A percentile compares a stretch with the other conserved stretches of the same genome.
Conservation (phyloP, 2,329 filamentous ascomycete genomes). For the Macroventuria anomochaeta region DNA sequence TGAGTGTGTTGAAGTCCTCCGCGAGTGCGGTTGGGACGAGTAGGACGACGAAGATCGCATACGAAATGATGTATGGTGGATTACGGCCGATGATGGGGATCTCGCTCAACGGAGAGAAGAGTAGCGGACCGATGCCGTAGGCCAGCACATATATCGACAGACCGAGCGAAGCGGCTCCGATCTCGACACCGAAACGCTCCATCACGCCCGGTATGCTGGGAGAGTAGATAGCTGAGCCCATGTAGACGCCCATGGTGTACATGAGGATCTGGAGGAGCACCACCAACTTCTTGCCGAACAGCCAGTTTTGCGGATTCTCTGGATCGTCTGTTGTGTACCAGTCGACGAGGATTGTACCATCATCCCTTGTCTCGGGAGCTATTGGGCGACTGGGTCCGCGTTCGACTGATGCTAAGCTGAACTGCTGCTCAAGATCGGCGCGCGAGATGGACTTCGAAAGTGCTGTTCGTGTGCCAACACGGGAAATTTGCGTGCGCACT, state of each 20-base stretch:
- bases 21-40: conserved; percentile 69
- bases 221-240: conserved; percentile 60
- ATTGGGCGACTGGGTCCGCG: conserved; percentile 47
- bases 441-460: conserved; percentile 45
- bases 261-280: conserved; percentile 54
- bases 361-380: conserved; percentile 42
- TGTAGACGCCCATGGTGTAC: conserved; percentile 68
- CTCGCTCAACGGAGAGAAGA: conserved; percentile 72
- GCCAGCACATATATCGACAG: conserved; percentile 69
- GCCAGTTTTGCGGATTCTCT: conserved; percentile 52
- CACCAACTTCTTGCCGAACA: conserved; percentile 43
- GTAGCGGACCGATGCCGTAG: conserved; percentile 66
- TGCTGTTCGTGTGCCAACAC: conserved; percentile 48
- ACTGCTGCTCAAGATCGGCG: conserved; percentile 52
- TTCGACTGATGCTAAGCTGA: conserved; percentile 44
- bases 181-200: conserved; percentile 59
- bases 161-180: conserved; percentile 62
- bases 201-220: conserved; percentile 56
- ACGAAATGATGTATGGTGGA: conserved; percentile 70
- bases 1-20: conserved; percentile 67
- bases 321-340: conserved; percentile 53
- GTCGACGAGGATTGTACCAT: conserved; percentile 51
- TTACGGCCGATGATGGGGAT: conserved; percentile 71
- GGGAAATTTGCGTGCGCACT: conserved; percentile 39
- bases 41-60: conserved; percentile 72